Conservation (phyloP, 768 basidiomycete species). For the Suillus occidentalis region DNA sequence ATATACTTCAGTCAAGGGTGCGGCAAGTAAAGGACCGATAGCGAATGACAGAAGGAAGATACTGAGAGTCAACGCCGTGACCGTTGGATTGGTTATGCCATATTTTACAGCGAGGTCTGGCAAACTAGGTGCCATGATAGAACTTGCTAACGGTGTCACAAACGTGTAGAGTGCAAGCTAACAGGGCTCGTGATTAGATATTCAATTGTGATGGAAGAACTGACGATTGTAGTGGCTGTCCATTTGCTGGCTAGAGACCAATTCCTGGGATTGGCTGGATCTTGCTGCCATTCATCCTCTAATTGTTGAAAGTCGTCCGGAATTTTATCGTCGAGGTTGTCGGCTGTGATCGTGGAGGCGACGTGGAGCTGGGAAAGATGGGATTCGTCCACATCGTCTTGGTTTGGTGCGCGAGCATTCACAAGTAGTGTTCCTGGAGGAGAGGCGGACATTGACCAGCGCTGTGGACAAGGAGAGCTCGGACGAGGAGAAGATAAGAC, state of each 20-base stretch:
- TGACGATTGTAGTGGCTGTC: slow-evolving; percentile 14
- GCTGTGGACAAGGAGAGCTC: not conserved
- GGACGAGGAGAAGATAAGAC: not conserved
- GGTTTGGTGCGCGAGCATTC: not conserved
- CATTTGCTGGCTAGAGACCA: not conserved
- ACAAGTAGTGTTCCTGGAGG: not conserved
- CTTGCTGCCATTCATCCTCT: slow-evolving; percentile 47
- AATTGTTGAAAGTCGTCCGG: not conserved
- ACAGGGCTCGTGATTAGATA: not conserved
- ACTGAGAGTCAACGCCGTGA: not conserved
- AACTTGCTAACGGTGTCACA: not conserved
- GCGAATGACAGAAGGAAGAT: not conserved
- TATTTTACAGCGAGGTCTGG: not conserved
- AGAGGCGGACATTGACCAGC: not conserved
- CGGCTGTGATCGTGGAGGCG: not conserved
- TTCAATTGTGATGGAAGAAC: slow-evolving; percentile 35
- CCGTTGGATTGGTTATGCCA: not conserved
- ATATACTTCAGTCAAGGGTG: slow-evolving; percentile 26
- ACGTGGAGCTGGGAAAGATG: not conserved
- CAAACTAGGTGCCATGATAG: not conserved
- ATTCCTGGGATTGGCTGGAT: slow-evolving; percentile 32
- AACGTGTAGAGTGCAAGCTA: not conserved
- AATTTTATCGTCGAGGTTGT: not conserved
- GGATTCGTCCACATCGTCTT: not conserved
- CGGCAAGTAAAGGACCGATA: not conserved